Evolutionary conservation across 2,329 filamentous ascomycete genomes (phyloP).

Genomic region (Diaporthe humulicola): DNA sequence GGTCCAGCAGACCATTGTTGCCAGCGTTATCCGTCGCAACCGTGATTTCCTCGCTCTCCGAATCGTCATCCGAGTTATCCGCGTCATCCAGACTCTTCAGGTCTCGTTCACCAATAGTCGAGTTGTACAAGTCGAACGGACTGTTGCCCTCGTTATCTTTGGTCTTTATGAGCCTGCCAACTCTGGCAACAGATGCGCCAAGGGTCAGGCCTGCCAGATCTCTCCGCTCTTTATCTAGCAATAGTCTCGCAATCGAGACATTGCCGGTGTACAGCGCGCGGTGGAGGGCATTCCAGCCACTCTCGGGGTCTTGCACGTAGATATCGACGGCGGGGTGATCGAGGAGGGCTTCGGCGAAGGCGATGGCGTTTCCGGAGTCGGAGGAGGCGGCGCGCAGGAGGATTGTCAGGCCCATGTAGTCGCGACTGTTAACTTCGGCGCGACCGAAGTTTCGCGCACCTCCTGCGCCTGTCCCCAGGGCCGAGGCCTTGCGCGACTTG

Average conservation of each 20-base stretch:
- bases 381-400: constrained; percentile 89
- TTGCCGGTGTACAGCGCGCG: constrained; percentile 92
- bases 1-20: constrained; percentile 41
- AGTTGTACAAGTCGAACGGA: constrained; percentile 92
- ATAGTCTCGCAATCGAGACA: constrained; percentile 83
- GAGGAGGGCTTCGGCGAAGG: constrained; percentile 84
- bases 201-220: constrained; percentile 72
- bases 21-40: constrained; percentile 37
- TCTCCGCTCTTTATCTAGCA: constrained; percentile 82
- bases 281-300: constrained; percentile 95
- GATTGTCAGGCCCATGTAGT: constrained; percentile 84
- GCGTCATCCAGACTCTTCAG: constrained; percentile 59
- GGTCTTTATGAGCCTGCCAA: constrained; percentile 87
- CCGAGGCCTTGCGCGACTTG: constrained; percentile 68
- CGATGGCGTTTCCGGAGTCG: constrained; percentile 74
- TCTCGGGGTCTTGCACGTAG: constrained; percentile 89
- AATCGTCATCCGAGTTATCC: constrained; percentile 64
- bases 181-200: constrained; percentile 69
- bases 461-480: constrained; percentile 58
- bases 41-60: constrained; percentile 66
- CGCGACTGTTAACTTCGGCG: constrained; percentile 86
- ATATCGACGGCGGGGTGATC: constrained; percentile 87
- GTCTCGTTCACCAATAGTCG: constrained; percentile 86
- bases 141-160: constrained; percentile 97
- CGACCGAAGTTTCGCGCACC: constrained; percentile 62